Base-by-base conservation (phyloP, 441 rosid genomes). In the Cnidoscolus chayamansa region DNA sequence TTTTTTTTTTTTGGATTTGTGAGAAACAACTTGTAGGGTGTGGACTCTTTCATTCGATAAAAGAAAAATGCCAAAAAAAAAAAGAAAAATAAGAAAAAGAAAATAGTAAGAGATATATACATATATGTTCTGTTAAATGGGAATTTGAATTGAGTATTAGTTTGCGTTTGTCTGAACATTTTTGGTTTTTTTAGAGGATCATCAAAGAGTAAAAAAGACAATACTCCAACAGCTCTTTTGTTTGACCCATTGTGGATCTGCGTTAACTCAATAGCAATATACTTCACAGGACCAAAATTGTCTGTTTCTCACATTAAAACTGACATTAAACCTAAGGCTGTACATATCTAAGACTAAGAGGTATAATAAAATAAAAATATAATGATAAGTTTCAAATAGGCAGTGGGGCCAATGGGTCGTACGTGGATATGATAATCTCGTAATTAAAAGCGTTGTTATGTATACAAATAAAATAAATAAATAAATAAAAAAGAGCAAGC, bases 11-110 rank as follows among this genome's bases (percentile, higher is more conserved):
- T 64, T 67, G 69, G 54, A 37, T 62, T 72, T 80, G 71, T 73
- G 75, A 80, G 80, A 62, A 55, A 67, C 55, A 58, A 65, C 64
- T 65, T 75, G 73, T 57, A 61, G 71, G 61, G 3, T 60, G 56
- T 58, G 62, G 73, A 71, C 7, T 40, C 30, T 54, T 76, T 70
- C 19, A 10, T 54, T 12, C 30, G 31, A 17, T 10, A 0, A 31
- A 64, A 54, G 13, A 62, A 51, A 63, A 55, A 47, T 20, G 13
- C 30, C 55, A 7, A 31, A 54, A 55, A 55, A 47, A 9, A n/a
- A 10, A 67, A 17, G 50, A 11, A 47, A 17, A 10, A 50, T 17
- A 70, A 13, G 13, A 6, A 19, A 1, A 0, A 1, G 1, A 1
- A 9, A 1, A 10, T 3, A 20, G 7, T 2, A 25, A 51, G 2